Evolutionary conservation across 1,284 basidiomycete species (phyloP).

Genomic region (Melampsora americana): DNA sequence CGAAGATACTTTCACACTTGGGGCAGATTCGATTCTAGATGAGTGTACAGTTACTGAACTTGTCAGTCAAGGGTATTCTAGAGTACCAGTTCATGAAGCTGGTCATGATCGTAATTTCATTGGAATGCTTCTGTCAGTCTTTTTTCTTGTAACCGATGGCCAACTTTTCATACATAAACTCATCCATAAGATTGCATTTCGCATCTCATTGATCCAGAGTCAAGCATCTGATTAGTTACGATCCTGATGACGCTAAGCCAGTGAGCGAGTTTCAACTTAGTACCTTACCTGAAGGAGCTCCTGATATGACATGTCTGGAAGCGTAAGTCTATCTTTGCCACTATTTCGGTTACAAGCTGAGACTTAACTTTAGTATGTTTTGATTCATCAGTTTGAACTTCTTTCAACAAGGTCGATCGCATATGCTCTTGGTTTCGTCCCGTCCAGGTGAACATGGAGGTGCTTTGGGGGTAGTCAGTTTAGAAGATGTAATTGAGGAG

Average conservation of each 20-base stretch:
- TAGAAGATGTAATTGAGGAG: constrained; percentile 64
- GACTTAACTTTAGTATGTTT: not conserved
- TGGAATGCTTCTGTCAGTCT: constrained; percentile 69
- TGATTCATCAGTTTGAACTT: constrained; percentile 50
- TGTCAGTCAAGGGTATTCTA: constrained; percentile 70
- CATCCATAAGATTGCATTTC: not conserved
- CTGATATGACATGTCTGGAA: constrained; percentile 78
- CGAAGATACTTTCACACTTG: constrained; percentile 57
- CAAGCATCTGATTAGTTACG: constrained; percentile 69
- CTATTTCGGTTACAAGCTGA: not conserved
- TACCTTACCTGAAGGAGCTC: constrained; percentile 85
- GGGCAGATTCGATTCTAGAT: constrained; percentile 57
- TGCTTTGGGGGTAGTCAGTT: constrained; percentile 68
- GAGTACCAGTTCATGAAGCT: constrained; percentile 84
- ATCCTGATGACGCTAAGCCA: constrained; percentile 72
- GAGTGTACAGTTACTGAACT: constrained; percentile 51
- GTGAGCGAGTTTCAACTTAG: constrained; percentile 66
- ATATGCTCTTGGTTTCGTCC: constrained; percentile 79
- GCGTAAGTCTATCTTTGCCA: constrained; percentile 49
- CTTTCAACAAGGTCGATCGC: constrained; percentile 85
- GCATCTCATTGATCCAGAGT: constrained; percentile 7
- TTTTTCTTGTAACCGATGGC: not conserved
- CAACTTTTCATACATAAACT: not conserved
- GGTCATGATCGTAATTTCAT: constrained; percentile 72
- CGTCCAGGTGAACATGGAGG: constrained; percentile 77